Evolutionary conservation across 768 basidiomycete genomes (phyloP), one percentile per base, ranked within the genome.

Genomic region (Podaxis rugospora): DNA sequence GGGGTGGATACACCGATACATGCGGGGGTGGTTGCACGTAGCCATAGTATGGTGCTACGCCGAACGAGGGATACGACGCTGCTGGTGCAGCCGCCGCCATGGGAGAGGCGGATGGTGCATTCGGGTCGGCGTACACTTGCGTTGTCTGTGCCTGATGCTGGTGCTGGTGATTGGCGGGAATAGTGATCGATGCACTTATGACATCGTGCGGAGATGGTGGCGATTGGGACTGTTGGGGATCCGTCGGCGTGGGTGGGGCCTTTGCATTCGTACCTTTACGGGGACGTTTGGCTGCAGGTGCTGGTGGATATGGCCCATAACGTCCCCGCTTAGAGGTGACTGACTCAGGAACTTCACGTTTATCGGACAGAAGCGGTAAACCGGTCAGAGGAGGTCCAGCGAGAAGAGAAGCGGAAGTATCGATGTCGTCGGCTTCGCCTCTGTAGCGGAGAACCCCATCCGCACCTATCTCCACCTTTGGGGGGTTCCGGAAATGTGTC

Each of bases 401-500:
- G 51, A 57, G 81, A 79, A 25, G 78, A 0, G 78, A 74, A 5
- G 79, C 63, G 49, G 79, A 64, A 51, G 79, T 63, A 46, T 85
- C 84, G 27, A 81, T 73, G 54, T 92, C 91, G 70, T 92, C 90
- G 25, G 90, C 88, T 68, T 92, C 91, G 49, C 91, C 91, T 47
- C 89, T 82, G 71, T 95, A 97, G 36, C 89, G 81, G 28, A 87
- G 86, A 14, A 89, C 68, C 53, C 95, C 95, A 70, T 96, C 93
- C 4, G 84, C 79, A 49, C 90, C 94, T 25, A 91, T 77, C 67
- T 95, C 93, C 51, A 95, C 89, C 72, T 92, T 86, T 35, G 94
- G 94, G 3, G 93, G 92, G 67, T 91, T 88, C 37, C 95, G 85
- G 66, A 98, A 98, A 68, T 95, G 91, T 0, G 90, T 90, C 68